phyloP scores from a whole-genome alignment of 306 rosid species.

The Cucurbita pepo region DNA sequence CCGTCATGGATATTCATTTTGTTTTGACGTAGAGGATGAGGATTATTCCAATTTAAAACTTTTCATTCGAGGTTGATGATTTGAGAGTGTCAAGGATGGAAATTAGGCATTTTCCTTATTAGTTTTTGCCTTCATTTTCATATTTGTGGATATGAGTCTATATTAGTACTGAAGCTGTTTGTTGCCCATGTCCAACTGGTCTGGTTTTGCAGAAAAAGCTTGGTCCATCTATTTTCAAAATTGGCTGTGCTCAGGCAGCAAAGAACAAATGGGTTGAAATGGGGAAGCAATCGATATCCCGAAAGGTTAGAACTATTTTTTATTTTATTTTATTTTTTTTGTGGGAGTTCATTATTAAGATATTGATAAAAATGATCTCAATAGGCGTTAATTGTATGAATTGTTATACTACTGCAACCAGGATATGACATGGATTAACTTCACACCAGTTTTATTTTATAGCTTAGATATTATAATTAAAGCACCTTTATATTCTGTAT shows the following conservation, averaged over 20 bases:
- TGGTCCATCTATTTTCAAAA: constrained; percentile 42
- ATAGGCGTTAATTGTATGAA: not conserved
- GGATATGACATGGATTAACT: not conserved
- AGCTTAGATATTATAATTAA: not conserved
- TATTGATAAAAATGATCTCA: not conserved
- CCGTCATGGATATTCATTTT: not conserved
- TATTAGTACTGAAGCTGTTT: not conserved
- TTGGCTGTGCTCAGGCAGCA: constrained; percentile 70
- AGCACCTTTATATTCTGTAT: not conserved
- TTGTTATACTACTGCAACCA: not conserved
- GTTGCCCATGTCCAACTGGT: not conserved
- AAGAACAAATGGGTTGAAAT: constrained; percentile 80
- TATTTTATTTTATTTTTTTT: not conserved
- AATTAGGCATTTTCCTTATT: not conserved
- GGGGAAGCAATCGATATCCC: constrained; percentile 53
- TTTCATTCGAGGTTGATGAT: not conserved
- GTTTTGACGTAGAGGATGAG: not conserved
- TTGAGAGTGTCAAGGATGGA: not conserved
- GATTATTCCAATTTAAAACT: not conserved
- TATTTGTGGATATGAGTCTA: not conserved
- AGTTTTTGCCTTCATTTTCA: not conserved
- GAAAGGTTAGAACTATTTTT: constrained; percentile 30
- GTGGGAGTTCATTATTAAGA: not conserved
- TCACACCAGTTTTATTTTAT: not conserved
- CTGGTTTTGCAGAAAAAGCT: constrained; percentile 52